Base-by-base conservation (phyloP, 352 stramenopile species). In the Globisporangium ultimum region DNA sequence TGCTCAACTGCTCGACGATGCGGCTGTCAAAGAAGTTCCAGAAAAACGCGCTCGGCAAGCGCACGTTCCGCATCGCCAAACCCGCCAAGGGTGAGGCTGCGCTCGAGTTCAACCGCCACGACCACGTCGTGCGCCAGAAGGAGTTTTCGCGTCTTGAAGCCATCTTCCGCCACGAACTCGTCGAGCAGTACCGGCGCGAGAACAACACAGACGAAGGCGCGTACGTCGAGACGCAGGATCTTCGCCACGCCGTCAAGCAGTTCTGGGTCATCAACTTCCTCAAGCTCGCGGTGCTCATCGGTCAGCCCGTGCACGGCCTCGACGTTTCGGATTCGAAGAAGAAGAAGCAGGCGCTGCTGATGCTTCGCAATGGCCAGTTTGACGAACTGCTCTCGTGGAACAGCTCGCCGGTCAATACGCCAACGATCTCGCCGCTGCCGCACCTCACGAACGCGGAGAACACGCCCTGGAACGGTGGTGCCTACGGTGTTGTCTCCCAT, bases 1-100 rank as follows among this genome's bases (percentile, higher is more conserved):
- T 95, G 62, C 85, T 95, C 52, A 95, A 95, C 64, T 95, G 85
- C 65, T 93, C 83, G 52, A 91, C 85, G n/a, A 95, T 95, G 85
- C 73, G 85, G 21, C 64, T 95, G 32, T 95, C 85, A 15, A 95
- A 95, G 64, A 95, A 95, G 66, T 95, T 95, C 58, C 85, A 95
- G 61, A 93, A 93, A 67, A 95, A 95, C 60, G 85, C 85, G 32
- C 65, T 95, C 36, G 85, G 85, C 32, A 95, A 95, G 60, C 71
- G 84, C 15, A 95, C 85, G n/a, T 95, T 91, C 63, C 78, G 82
- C 13, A 75, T 95, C 47, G 71, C 71, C 9, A 91, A 93, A 58
- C 80, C 81, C 0, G 54, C 47, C 41, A 87, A 89, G 61, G 83
- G 78, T 36, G 68, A 79, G 48, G 65, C 72, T n/a, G 81, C 78